These are phyloP conservation scores for Eucalyptus curtisii DNA, from an alignment of 345 rosid species.

Conservation along the genomic window DNA sequence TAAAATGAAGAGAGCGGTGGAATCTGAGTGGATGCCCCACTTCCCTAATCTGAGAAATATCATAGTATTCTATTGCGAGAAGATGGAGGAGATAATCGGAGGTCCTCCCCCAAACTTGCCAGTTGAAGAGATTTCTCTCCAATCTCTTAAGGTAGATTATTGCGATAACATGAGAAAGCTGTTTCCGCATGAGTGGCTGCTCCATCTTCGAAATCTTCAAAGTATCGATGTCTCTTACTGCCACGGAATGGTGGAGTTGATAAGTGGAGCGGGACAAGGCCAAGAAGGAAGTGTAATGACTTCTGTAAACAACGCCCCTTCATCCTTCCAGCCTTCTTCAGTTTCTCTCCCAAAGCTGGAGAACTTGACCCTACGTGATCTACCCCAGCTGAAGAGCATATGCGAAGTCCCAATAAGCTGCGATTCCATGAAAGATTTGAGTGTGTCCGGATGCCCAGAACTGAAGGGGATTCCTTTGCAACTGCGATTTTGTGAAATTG, in stretches of 20 bases:
- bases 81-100: not conserved
- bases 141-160: accelerated
- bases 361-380: accelerated
- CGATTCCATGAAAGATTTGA: not conserved
- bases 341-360: not conserved
- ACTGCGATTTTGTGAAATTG: not conserved
- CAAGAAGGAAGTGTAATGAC: not conserved
- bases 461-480: not conserved
- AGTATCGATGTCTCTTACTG: accelerated
- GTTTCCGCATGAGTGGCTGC: not conserved
- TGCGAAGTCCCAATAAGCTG: not conserved
- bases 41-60: too few species aligned
- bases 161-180: not conserved
- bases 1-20: not conserved
- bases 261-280: not conserved
- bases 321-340: not conserved
- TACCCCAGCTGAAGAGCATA: not conserved
- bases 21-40: too few species aligned
- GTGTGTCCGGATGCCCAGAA: accelerated
- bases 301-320: not conserved
- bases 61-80: accelerated
- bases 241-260: not conserved
- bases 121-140: not conserved
- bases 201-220: not conserved
- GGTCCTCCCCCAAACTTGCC: accelerated